phyloP scores from a whole-genome alignment of 495 filamentous ascomycete species.

The Trypethelium eluteriae region DNA sequence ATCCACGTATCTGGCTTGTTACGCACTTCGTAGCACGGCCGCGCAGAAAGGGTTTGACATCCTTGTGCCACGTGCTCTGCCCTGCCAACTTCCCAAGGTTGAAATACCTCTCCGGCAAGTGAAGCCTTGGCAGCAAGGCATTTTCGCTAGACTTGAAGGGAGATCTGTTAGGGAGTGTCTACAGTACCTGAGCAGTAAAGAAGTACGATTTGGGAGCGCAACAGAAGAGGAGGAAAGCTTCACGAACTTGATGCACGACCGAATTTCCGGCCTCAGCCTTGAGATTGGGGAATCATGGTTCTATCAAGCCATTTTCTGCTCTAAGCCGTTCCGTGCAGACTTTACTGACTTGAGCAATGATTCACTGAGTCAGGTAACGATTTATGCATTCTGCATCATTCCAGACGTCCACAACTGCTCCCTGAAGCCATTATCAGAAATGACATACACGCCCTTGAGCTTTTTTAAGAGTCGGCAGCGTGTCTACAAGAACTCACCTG shows the following conservation, averaged over 20 bases:
- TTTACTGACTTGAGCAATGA: conserved; percentile 28
- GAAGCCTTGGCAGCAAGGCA: conserved; percentile 43
- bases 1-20: conserved; percentile 62
- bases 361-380: conserved; percentile 27
- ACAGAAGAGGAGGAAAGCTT: conserved; percentile 36
- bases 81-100: conserved; percentile 60
- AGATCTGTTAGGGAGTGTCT: conserved; percentile 44
- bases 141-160: conserved; percentile 4
- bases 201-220: conserved; percentile 26
- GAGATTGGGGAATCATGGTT: conserved; percentile 44
- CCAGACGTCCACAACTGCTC: conserved; percentile 42
- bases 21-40: conserved; percentile 61
- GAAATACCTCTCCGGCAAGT: conserved; percentile 52
- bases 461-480: conserved; percentile 54
- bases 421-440: conserved; percentile 36
- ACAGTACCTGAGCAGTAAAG: conserved; percentile 39
- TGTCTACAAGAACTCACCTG: conserved; percentile 42
- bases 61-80: conserved; percentile 55
- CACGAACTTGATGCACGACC: conserved; percentile 36
- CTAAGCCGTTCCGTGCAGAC: conserved; percentile 42
- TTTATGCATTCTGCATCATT: conserved; percentile 52
- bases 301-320: conserved; percentile 42
- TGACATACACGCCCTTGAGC: conserved; percentile 43
- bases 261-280: conserved; percentile 38
- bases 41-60: conserved; percentile 63